Base-by-base conservation (phyloP, 2,329 filamentous ascomycete species). In the Aspergillus persii region DNA sequence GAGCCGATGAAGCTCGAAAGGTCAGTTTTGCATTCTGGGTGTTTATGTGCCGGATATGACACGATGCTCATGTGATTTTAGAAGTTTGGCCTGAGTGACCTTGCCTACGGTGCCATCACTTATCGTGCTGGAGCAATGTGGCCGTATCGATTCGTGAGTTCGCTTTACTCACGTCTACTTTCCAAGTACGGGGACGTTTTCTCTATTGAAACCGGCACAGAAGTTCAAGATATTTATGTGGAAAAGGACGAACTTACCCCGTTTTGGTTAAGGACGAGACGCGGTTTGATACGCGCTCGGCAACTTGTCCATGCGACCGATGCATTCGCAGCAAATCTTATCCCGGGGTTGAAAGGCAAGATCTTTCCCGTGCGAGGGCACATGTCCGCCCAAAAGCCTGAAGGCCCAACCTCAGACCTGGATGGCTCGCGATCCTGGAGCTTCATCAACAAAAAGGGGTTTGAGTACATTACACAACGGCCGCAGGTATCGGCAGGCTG, bases 291-390 rank as follows among this genome's bases (percentile, higher is more conserved):
- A 8, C 60, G 30, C 7, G 78, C 81, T 0, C 68, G 67, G 12
- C 75, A 74, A 44, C 78, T 84, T 9, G 74, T 85, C 6, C 68
- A 84, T 36, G 82, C 82, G 8, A 84, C 82, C 12, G 85, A 85
- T 63, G 83, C 75, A 12, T 84, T 84, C 68, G 81, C 82, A 6
- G 79, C 78, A 1, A 72, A 70, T 4, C 65, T 84, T 3, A 74
- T 78, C 62, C 74, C 75, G 9, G 68, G 60, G 23, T 77, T 83
- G 53, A 79, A 79, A 57, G 79, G 79, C 6, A 73, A 78, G 26
- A 77, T 85, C 15, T 77, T 83, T 3, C 83, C 83, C 0, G 58
- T 81, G 7, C 73, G 83, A 2, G 82, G 82, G 0, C 82, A 85
- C 61, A 75, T 84, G 52, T 79, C 80, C 1, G 81, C 81, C 5